Percentiles rank a stretch among this genome's conserved stretches.
phyloP scores from a whole-genome alignment of 768 basidiomycete genomes.

The Mycena haematopus region DNA sequence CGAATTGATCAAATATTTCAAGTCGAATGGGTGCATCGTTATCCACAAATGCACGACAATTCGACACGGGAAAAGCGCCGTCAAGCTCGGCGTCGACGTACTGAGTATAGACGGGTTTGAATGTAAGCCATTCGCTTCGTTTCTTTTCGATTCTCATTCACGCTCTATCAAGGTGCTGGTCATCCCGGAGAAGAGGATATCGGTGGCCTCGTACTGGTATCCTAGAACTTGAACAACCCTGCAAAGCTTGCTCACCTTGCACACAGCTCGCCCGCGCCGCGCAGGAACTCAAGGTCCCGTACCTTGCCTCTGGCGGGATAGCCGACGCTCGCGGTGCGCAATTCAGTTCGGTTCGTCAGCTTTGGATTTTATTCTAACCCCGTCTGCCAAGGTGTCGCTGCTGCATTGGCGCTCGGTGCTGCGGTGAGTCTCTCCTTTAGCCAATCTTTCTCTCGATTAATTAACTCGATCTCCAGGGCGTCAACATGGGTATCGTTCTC shows the following conservation, averaged over 20 bases:
- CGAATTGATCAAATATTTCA: constrained; percentile 80
- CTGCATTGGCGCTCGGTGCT: constrained; percentile 83
- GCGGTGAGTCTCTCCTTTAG: constrained; percentile 52
- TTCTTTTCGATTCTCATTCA: constrained; percentile 39
- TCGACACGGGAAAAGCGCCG: constrained; percentile 81
- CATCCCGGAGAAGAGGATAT: constrained; percentile 97
- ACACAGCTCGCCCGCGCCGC: constrained; percentile 83
- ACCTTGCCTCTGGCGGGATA: constrained; percentile 90
- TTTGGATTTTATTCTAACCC: too few species aligned
- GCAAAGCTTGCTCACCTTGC: constrained; percentile 7
- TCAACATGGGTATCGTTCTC: constrained; percentile 73
- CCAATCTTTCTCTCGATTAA: not conserved
- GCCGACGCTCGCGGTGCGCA: constrained; percentile 71
- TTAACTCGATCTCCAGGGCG: constrained; percentile 56
- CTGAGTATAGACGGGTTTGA: constrained; percentile 92
- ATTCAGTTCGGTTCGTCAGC: too few species aligned
- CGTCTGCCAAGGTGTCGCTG: constrained; percentile 62
- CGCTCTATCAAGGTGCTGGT: constrained; percentile 74
- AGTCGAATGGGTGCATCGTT: constrained; percentile 76
- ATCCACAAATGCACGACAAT: constrained; percentile 93
- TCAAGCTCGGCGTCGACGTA: constrained; percentile 80
- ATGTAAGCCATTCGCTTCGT: constrained; percentile 53
- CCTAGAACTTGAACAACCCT: not conserved
- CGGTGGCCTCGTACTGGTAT: constrained; percentile 82
- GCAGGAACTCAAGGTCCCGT: constrained; percentile 83